Evolutionary conservation across 371 early-diverging fungal genomes (phyloP), one percentile per base, ranked within the genome.

Genomic region (Mycotypha africana): DNA sequence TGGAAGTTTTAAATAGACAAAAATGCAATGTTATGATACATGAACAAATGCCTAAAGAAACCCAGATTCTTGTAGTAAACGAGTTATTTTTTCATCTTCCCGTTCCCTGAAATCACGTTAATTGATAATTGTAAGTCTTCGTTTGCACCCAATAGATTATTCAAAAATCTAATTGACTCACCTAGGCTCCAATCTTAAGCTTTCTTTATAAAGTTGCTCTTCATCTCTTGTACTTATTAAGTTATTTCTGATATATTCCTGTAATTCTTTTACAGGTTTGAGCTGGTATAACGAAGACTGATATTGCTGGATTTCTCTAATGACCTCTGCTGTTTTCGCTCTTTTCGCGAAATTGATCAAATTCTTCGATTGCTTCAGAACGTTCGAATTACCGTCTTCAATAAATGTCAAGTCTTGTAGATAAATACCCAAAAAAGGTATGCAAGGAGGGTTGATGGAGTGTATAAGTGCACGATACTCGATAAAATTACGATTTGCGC

Each of bases 331-430:
- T 0, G 88, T 86, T 58, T 88, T 89, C 53, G 79, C 74, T 32
- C 88, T 80, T 62, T 95, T 95, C 47, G 78, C 81, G 67, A 95
- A 95, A 64, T 97, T 97, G 74, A 97, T 89, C 39, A 89, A 62
- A 25, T 74, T 67, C 6, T 65, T 67, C 38, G 65, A 61, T 56
- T 76, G 66, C 51, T 69, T 66, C 25, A 91, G 56, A 43, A 70
- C 76, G 56, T 92, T 86, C n/a, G 85, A 74, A 70, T 92, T 93
- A 19, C 95, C 95, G 38, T 91, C 92, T 53, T 92, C 91, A 37
- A 95, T 86, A 65, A 95, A 93, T 35, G 93, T 92, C 52, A 95
- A 60, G 53, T 94, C 95, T 45, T 88, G 91, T 28, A 93, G 70
- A 53, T 88, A 91, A 25, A 85, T 78, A 23, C 89, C 93, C 26